phyloP scores from a whole-genome alignment of 1,139 yeast genomes.

The Trichomonascaceae sp. region DNA sequence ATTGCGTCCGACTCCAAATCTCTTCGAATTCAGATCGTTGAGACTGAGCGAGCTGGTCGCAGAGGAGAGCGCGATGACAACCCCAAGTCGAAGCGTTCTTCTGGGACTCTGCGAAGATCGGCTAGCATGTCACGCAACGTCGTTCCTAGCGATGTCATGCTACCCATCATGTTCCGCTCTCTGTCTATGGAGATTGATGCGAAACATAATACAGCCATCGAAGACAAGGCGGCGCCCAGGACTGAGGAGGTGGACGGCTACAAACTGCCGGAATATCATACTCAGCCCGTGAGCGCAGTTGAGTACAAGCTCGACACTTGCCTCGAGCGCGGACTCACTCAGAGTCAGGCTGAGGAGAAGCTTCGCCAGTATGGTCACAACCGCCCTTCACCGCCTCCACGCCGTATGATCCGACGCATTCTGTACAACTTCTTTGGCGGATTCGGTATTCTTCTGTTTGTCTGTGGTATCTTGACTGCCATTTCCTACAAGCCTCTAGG shows the following conservation, averaged over 20 bases:
- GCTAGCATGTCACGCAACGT: background rate
- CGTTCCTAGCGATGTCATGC: background rate
- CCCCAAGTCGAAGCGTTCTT: too few species aligned
- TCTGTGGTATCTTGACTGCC: slow-evolving; percentile 35
- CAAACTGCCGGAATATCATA: background rate
- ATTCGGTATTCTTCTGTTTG: slow-evolving; percentile 33
- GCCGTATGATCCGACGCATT: slow-evolving; percentile 18
- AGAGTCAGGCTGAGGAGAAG: background rate
- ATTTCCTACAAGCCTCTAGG: slow-evolving; percentile 39
- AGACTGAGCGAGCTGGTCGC: too few species aligned
- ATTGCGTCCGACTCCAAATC: too few species aligned
- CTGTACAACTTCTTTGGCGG: slow-evolving; percentile 38
- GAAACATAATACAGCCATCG: background rate
- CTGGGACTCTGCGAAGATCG: too few species aligned
- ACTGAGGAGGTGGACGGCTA: background rate
- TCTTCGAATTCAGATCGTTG: too few species aligned
- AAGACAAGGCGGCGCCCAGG: background rate
- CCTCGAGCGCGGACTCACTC: background rate
- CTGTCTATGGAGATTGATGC: background rate
- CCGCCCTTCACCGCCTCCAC: background rate
- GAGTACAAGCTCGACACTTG: background rate
- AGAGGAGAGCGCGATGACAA: too few species aligned
- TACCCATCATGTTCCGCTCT: background rate
- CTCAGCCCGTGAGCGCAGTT: background rate
- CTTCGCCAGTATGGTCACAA: background rate